A percentile compares a stretch with the other conserved stretches of the same genome.
phyloP scores from a whole-genome alignment of 2,329 filamentous ascomycete species.

The Xylariaceae sp. region DNA sequence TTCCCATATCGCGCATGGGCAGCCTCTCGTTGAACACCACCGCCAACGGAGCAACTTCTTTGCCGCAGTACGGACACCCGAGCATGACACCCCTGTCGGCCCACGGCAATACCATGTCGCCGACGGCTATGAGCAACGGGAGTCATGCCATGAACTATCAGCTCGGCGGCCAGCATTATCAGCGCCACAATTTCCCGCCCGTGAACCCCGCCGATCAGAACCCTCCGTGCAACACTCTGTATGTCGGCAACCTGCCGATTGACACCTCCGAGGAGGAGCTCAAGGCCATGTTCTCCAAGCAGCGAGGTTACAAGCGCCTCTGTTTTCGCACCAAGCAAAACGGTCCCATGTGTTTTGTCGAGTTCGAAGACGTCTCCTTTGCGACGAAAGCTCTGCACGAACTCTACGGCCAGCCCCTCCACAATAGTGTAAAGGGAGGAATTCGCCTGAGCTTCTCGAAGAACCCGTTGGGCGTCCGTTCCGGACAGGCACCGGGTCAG shows the following conservation, averaged over 20 bases:
- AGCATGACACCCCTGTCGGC: conserved; percentile 31
- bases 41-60: conserved; percentile 44
- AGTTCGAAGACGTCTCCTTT: conserved; percentile 89
- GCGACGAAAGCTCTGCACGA: conserved; percentile 88
- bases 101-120: conserved; percentile 46
- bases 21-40: conserved; percentile 66
- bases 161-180: conserved; percentile 44
- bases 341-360: conserved; percentile 97
- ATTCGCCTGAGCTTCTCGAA: conserved; percentile 96
- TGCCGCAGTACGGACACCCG: conserved; percentile 37
- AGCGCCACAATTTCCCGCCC: conserved; percentile 66
- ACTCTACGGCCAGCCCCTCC: conserved; percentile 76
- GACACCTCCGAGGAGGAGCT: conserved; percentile 93
- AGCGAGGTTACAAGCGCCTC: conserved; percentile 89
- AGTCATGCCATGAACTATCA: conserved; percentile 41
- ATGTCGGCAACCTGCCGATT: conserved; percentile 91
- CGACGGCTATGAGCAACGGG: conserved; percentile 41
- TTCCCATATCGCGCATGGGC: conserved; percentile 62
- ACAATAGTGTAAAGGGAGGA: conserved; percentile 89
- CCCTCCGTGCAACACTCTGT: conserved; percentile 93
- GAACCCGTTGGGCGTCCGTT: conserved; percentile 88
- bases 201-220: conserved; percentile 95
- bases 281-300: conserved; percentile 86
- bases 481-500: conserved; percentile 54
- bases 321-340: conserved; percentile 94